Evolutionary conservation across 148 eudicot species (phyloP), one percentile per base, ranked within the genome.

Genomic region (Camellia lanceoleosa): DNA sequence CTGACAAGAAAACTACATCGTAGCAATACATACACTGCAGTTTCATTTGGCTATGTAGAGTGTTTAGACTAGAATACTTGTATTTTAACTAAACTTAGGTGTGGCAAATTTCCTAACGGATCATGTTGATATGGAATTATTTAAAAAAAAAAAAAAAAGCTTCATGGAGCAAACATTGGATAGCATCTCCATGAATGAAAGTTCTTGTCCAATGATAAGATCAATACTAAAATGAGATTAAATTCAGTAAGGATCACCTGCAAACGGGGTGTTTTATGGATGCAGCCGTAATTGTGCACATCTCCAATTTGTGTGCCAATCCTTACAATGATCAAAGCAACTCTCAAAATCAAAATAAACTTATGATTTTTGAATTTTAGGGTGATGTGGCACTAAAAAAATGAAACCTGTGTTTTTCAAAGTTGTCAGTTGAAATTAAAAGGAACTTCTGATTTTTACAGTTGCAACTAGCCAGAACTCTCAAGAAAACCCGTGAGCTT

Each of bases 11-110:
- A 59, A n/a, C n/a, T 46, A 13, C 15, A 76, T 61, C 1, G 2
- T 54, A 13, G 76, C n/a, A 76, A 76, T 19, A 7, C 15, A 65
- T 77, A 54, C 23, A 42, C 79, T 30, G 71, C 56, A 63, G 10
- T 49, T 65, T 51, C 60, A 77, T 19, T 14, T 76, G 55, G 73
- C 42, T 20, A 52, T 16, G 4, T 20, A 30, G 20, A 7, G 42
- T 19, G 3, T 47, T 71, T 18, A 8, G 20, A 68, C 59, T 51
- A 20, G 75, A 71, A 68, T 68, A 68, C 72, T 68, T 70, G 73
- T 70, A 51, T 51, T 51, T 11, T 20, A 70, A 71, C 75, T 71
- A 12, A n/a, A 51, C 47, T 18, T 46, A 46, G 30, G 49, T 52
- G 42, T 19, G 0, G 30, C 13, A 1, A 20, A 49, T n/a, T 69